Evolutionary conservation across 2,329 filamentous ascomycete species (phyloP), one percentile per base, ranked within the genome.

Genomic region (Fusarium sambucinum): DNA sequence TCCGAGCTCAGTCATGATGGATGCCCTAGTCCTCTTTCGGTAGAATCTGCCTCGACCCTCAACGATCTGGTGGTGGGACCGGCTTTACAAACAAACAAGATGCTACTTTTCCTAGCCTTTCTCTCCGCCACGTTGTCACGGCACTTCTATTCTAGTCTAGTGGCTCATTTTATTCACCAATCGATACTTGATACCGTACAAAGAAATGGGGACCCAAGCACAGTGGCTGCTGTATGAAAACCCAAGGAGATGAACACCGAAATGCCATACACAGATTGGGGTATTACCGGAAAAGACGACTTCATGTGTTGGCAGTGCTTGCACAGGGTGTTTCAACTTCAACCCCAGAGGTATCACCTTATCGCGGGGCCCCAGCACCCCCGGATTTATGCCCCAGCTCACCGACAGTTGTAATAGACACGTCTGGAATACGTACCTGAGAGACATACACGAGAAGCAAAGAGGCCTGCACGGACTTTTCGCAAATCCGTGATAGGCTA

Each of bases 281-380:
- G 13, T 14, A 7, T n/a, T 6, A 42, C 16, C 21, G 46, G 17
- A 16, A 16, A 30, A 16, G 17, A 30, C 6, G 9, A 47, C 21
- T 33, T 21, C 25, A 47, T 21, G 19, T 23, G n/a, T 23, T n/a
- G 12, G 9, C 19, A 38, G 13, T n/a, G 13, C n/a, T 19, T 27
- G 41, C 17, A 42, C 30, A 29, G 45, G 52, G 21, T 13, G 33
- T 30, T 30, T 41, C 38, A 17, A 27, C 32, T 40, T 60, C 14
- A 40, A 32, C 40, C 35, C 35, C 33, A 55, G 32, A 40, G 23
- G 7, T 25, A 25, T 25, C 25, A 38, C 19, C 41, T 59, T 55
- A 71, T 75, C 73, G 74, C 62, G 74, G 74, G 74, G 74, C 74
- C 74, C 74, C 74, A 58, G 46, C 52, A 52, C 50, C 56, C 63